A percentile compares a stretch with the other conserved stretches of the same genome.
phyloP scores from a whole-genome alignment of 2,329 filamentous ascomycete genomes.

The Emericellopsis atlantica region DNA sequence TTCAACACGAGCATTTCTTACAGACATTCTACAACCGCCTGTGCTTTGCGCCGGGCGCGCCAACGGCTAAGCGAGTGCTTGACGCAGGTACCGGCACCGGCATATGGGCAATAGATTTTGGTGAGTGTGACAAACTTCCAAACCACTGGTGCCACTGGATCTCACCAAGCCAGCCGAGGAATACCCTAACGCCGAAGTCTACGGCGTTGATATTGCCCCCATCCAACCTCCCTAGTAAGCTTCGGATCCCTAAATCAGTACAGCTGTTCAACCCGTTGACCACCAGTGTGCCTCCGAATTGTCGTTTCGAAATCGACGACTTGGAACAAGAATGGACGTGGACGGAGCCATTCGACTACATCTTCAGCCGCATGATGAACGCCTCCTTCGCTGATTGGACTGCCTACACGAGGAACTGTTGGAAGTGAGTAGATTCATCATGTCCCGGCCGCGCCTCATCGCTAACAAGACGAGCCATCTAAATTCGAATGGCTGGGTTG shows the following conservation, averaged over 20 bases:
- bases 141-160: no score
- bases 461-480: constrained; percentile 2
- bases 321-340: constrained; percentile 11
- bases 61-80: constrained; percentile 11
- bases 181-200: constrained; percentile 10
- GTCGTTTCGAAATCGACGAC: constrained; percentile 11
- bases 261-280: background rate
- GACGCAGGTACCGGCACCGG: constrained; percentile 20
- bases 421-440: constrained; percentile 2
- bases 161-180: constrained; percentile 2
- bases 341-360: constrained; percentile 10
- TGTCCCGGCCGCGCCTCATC: background rate
- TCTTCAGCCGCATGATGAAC: constrained; percentile 9
- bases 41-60: background rate
- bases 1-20: constrained; percentile 1
- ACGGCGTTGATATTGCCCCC: constrained; percentile 18
- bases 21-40: background rate
- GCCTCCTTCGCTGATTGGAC: constrained; percentile 8
- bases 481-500: constrained; percentile 10
- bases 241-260: background rate
- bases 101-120: constrained; percentile 19
- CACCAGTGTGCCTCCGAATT: constrained; percentile 9
- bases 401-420: constrained; percentile 9
- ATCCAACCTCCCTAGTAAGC: constrained; percentile 16
- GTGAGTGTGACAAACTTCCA: background rate